These are phyloP conservation scores for Nicotiana sylvestris DNA, from an alignment of 257 asterid genomes.

Conservation along the genomic window DNA sequence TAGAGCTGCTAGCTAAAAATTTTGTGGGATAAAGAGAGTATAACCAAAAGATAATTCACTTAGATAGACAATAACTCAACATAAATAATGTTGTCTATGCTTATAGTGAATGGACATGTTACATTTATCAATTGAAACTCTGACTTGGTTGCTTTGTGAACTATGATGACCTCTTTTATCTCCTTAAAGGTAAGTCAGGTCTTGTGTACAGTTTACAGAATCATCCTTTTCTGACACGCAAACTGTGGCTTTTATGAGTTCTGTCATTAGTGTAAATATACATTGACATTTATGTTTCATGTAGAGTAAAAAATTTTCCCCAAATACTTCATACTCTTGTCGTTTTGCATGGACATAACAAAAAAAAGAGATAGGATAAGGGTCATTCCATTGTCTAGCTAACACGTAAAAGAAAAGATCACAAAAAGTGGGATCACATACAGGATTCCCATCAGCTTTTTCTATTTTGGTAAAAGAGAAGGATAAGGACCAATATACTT, in stretches of 20 bases:
- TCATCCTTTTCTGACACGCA: background rate
- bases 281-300: background rate
- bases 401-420: background rate
- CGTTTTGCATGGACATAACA: background rate
- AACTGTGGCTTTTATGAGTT: background rate
- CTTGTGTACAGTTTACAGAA: background rate
- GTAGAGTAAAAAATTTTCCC: background rate
- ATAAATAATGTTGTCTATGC: background rate
- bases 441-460: background rate
- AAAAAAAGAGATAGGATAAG: background rate
- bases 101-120: background rate
- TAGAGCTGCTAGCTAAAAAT: background rate
- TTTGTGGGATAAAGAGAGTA: background rate
- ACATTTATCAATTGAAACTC: background rate
- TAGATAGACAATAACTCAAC: background rate
- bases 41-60: background rate
- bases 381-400: background rate
- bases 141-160: background rate
- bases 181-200: background rate
- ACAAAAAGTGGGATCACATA: background rate
- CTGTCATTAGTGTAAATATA: background rate
- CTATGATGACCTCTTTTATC: background rate
- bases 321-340: too few relatives aligned
- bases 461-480: background rate
- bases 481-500: background rate